Percentiles rank a stretch among this genome's conserved stretches.
These are phyloP conservation scores for Phytophthora vignae DNA, from an alignment of 352 stramenopile genomes.

Conservation along the genomic window DNA sequence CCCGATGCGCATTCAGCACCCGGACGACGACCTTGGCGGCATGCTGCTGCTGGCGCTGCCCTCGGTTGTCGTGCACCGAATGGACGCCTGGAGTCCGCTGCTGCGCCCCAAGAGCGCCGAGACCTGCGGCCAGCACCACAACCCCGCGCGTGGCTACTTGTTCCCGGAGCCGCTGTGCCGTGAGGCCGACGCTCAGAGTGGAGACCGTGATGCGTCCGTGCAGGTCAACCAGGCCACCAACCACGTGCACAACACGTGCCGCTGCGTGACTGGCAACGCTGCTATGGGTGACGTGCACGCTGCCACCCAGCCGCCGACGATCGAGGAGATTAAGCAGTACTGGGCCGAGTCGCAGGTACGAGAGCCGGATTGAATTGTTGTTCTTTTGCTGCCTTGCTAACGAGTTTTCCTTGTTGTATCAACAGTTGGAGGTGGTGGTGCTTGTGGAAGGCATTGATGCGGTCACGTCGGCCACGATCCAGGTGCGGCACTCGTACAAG, in stretches of 20 bases:
- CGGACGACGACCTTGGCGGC: conserved; percentile 92
- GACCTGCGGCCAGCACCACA: conserved; percentile 67
- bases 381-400: background rate
- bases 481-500: conserved; percentile 97
- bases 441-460: conserved; percentile 96
- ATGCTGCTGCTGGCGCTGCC: conserved; percentile 91
- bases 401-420: background rate
- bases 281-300: conserved; percentile 28
- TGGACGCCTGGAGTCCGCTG: conserved; percentile 93
- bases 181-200: conserved; percentile 66
- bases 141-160: conserved; percentile 65
- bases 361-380: background rate
- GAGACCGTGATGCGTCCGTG: conserved; percentile 64
- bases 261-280: conserved; percentile 39
- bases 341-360: conserved; percentile 80
- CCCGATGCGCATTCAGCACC: conserved; percentile 93
- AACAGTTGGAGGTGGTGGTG: conserved; percentile 95
- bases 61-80: conserved; percentile 93
- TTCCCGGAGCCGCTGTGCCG: conserved; percentile 75
- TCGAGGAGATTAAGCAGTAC: conserved; percentile 76
- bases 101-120: conserved; percentile 69
- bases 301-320: conserved; percentile 36
- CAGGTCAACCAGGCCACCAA: conserved; percentile 32
- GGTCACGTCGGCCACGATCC: conserved; percentile 94
- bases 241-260: conserved; percentile 53